Evolutionary conservation across 2,329 filamentous ascomycete species (phyloP).

Genomic region (Penicillium frequentans): DNA sequence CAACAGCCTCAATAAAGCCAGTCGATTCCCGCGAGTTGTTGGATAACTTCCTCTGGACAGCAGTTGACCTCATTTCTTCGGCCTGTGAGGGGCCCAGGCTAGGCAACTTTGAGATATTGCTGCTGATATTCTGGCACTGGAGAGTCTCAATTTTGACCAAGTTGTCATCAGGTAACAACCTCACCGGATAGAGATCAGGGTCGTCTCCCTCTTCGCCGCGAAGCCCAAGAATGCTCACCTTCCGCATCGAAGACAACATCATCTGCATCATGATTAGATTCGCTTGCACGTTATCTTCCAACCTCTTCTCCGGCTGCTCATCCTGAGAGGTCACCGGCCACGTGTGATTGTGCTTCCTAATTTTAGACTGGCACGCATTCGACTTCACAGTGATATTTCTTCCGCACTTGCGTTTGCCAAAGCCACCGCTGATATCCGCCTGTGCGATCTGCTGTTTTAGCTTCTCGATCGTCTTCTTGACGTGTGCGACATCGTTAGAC

Average conservation of each 20-base stretch:
- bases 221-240: neutral
- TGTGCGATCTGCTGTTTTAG: neutral
- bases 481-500: neutral
- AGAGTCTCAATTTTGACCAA: too few relatives aligned
- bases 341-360: too few relatives aligned
- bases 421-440: neutral
- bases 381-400: neutral
- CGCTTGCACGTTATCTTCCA: neutral
- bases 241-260: neutral
- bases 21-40: conserved; percentile 51
- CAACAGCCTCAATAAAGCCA: conserved; percentile 87
- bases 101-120: too few relatives aligned
- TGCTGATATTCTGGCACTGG: too few relatives aligned
- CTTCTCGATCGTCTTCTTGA: neutral
- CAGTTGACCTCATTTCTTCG: conserved; percentile 27
- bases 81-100: neutral
- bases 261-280: neutral
- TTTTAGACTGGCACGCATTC: too few relatives aligned
- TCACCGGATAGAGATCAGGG: neutral
- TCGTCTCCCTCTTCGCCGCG: neutral
- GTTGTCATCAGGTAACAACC: too few relatives aligned
- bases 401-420: neutral
- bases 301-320: too few relatives aligned
- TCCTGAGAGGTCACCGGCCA: too few relatives aligned
- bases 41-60: conserved; percentile 28